Percentiles rank a stretch among this genome's conserved stretches.
phyloP scores from a whole-genome alignment of 2,329 filamentous ascomycete genomes.

The Neoscytalidium dimidiatum region DNA sequence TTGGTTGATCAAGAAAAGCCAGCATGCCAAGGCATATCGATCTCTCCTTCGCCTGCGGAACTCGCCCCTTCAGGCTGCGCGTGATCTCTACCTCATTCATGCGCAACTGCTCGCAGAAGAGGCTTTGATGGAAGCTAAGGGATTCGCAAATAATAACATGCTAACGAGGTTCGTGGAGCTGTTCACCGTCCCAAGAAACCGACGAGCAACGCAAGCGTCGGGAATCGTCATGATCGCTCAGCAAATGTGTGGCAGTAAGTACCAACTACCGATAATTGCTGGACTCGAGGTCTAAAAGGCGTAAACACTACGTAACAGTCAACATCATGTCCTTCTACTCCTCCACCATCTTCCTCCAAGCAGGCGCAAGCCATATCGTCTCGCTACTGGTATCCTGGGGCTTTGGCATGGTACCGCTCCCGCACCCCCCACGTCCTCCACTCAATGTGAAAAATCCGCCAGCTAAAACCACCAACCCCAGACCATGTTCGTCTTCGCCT shows the following conservation, averaged over 20 bases:
- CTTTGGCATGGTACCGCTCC: constrained; percentile 50
- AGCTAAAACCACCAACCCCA: not conserved
- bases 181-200: constrained; percentile 68
- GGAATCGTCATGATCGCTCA: constrained; percentile 75
- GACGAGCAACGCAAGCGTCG: constrained; percentile 73
- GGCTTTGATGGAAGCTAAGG: constrained; percentile 26
- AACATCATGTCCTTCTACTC: constrained; percentile 55
- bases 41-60: constrained; percentile 43
- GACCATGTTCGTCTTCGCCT: constrained; percentile 60
- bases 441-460: too few species aligned
- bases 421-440: too few species aligned
- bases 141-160: constrained; percentile 36
- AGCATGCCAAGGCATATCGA: constrained; percentile 39
- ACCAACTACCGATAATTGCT: not conserved
- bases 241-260: constrained; percentile 56
- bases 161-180: constrained; percentile 53
- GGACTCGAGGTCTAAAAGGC: not conserved
- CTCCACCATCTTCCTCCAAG: constrained; percentile 52
- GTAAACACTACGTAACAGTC: constrained; percentile 21
- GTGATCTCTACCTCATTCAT: constrained; percentile 46
- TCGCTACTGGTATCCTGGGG: constrained; percentile 58
- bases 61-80: constrained; percentile 42
- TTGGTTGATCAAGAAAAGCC: constrained; percentile 46
- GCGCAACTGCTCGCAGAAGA: constrained; percentile 38
- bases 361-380: constrained; percentile 42